These are phyloP conservation scores for Hanseniaspora occidentalis DNA, from an alignment of 805 yeast species.

Conservation along the genomic window DNA sequence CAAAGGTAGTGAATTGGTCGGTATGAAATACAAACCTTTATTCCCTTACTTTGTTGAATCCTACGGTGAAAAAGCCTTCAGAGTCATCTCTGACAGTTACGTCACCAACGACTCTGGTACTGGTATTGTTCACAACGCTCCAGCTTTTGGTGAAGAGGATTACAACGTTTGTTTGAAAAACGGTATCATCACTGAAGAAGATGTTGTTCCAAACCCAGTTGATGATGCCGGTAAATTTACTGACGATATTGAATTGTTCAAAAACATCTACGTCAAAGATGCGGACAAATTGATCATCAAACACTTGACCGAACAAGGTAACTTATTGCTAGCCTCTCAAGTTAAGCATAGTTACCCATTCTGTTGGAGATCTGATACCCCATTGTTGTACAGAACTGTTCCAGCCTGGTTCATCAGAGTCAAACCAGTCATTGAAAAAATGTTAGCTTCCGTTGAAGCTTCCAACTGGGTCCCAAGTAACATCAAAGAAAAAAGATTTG, in stretches of 20 bases:
- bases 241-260: conserved; percentile 55
- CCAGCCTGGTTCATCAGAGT: conserved; percentile 98
- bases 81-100: conserved; percentile 69
- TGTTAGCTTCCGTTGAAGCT: conserved; percentile 71
- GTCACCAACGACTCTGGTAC: conserved; percentile 95
- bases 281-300: conserved; percentile 90
- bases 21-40: conserved; percentile 69
- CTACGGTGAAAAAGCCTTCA: conserved; percentile 68
- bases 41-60: conserved; percentile 69
- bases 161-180: conserved; percentile 63
- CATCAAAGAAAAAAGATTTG: conserved; percentile 88
- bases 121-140: conserved; percentile 97
- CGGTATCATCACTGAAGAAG: conserved; percentile 60
- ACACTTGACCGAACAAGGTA: conserved; percentile 64
- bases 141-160: conserved; percentile 99
- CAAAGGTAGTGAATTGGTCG: conserved; percentile 69
- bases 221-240: conserved; percentile 89
- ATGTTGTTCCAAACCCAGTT: conserved; percentile 82
- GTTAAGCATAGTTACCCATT: conserved; percentile 94
- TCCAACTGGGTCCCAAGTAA: conserved; percentile 91
- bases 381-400: conserved; percentile 87
- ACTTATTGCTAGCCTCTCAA: conserved; percentile 65
- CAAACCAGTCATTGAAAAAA: conserved; percentile 73
- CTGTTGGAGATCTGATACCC: conserved; percentile 99
- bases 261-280: conserved; percentile 83